phyloP scores from a whole-genome alignment of 2,329 filamentous ascomycete genomes.

The Trichophyton benhamiae region DNA sequence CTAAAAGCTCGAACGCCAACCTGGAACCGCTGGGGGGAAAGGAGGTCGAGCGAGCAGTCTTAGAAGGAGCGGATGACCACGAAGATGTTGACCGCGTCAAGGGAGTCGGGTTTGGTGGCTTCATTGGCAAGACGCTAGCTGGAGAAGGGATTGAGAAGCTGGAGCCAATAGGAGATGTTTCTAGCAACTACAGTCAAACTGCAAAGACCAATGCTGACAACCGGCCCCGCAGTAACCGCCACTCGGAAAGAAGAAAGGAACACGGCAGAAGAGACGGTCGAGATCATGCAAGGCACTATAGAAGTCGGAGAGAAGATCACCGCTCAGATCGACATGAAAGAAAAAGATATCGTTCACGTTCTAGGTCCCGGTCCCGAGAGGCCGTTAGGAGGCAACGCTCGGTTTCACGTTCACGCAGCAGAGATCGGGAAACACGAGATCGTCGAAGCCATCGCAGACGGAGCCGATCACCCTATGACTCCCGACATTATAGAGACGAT shows the following conservation, averaged over 20 bases:
- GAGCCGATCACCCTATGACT: conserved; percentile 9
- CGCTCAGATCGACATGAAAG: conserved; percentile 9
- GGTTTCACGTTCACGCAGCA: conserved; percentile 21
- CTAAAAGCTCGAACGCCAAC: conserved; percentile 53
- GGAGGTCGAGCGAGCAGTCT: conserved; percentile 45
- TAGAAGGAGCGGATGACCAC: conserved; percentile 23
- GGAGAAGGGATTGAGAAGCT: conserved; percentile 16
- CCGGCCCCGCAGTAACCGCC: conserved; percentile 4
- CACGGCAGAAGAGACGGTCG: conserved; percentile 25
- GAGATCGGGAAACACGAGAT: conserved; percentile 18
- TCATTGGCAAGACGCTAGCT: conserved; percentile 18
- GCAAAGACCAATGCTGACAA: not conserved
- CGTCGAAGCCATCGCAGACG: conserved; percentile 16
- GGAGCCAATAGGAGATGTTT: conserved; percentile 17
- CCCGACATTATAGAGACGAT: conserved; percentile 13
- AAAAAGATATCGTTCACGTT: conserved; percentile 11
- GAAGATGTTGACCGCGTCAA: conserved; percentile 18
- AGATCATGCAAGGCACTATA: conserved; percentile 16
- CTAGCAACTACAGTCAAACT: conserved; percentile 9
- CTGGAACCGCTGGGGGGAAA: conserved; percentile 49
- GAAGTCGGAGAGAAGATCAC: conserved; percentile 23
- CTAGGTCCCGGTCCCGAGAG: conserved; percentile 19
- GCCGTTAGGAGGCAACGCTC: conserved; percentile 16
- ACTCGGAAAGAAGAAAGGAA: conserved; percentile 35
- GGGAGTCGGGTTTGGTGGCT: conserved; percentile 26